Percentiles rank a stretch among this genome's conserved stretches.
Conservation (phyloP, 2,329 filamentous ascomycete genomes). For the Lachnellula hyalina region DNA sequence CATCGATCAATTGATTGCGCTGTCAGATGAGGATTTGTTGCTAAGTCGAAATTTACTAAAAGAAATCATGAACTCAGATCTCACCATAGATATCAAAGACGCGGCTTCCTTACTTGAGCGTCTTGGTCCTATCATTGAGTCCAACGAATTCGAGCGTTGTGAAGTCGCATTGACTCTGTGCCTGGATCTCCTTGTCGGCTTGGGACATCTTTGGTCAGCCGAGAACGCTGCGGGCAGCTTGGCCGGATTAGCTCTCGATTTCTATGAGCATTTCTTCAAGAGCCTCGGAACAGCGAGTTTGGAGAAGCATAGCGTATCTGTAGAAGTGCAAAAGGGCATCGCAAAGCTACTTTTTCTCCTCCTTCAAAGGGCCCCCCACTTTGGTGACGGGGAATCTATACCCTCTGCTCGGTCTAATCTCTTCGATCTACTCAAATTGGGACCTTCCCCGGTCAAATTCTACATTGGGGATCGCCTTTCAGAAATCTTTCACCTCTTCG, state of each 20-base stretch:
- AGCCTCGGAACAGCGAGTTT: constrained; percentile 68
- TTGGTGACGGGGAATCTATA: constrained; percentile 40
- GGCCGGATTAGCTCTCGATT: constrained; percentile 47
- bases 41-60: constrained; percentile 44
- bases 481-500: constrained; percentile 71
- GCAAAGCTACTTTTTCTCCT: constrained; percentile 65
- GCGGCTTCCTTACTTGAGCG: constrained; percentile 45
- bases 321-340: constrained; percentile 61
- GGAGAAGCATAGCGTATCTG: constrained; percentile 63
- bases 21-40: constrained; percentile 50
- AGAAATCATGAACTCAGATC: constrained; percentile 50
- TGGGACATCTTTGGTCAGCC: constrained; percentile 23
- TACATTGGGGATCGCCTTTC: constrained; percentile 65
- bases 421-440: constrained; percentile 63
- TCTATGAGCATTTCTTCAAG: constrained; percentile 63
- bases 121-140: constrained; percentile 46
- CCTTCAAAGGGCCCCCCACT: constrained; percentile 61
- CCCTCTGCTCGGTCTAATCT: constrained; percentile 61
- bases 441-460: constrained; percentile 69
- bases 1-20: constrained; percentile 43
- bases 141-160: constrained; percentile 62
- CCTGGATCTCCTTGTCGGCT: constrained; percentile 60
- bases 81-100: constrained; percentile 43
- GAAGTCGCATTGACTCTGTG: constrained; percentile 67
- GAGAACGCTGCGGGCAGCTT: constrained; percentile 45